Evolutionary conservation across 495 filamentous ascomycete genomes (phyloP), one percentile per base, ranked within the genome.

Genomic region (Thermothielavioides terrestris): DNA sequence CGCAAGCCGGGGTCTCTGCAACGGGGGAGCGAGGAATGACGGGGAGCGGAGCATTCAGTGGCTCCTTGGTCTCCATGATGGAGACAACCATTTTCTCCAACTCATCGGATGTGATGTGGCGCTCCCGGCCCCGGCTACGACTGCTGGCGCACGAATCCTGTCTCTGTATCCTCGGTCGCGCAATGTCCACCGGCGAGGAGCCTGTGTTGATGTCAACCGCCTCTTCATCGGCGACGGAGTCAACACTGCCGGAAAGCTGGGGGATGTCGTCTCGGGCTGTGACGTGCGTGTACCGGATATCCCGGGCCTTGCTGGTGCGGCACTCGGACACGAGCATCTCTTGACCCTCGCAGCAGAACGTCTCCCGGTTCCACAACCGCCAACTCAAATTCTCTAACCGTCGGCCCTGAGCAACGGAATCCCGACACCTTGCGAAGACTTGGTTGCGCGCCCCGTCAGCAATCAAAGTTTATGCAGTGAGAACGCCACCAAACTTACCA

Each of bases 351-450:
- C 90, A 94, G 70, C 92, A 97, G 56, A 99, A 92, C 8, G 89
- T 95, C 64, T 97, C 94, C 42, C 89, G 80, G 54, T 86, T 94
- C 91, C 90, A 99, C 54, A 99, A 71, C 50, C 92, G 76, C 92
- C 92, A 99, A 58, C 85, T 91, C 25, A 99, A 65, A 69, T 99
- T 99, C 64, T 97, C 94, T 51, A 96, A 73, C 60, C 92, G 77
- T 59, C 88, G 81, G 20, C 92, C 92, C 65, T 96, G 85, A 58
- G 95, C 89, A 62, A 99, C 83, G 49, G 90, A 91, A 54, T 92
- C 88, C 57, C 89, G 86, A 69, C 89, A 95, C 76, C 89, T 86
- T 2, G 89, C 91, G 64, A 99, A 97, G 25, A 97, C 90, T 94
- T n/a, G 61, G n/a, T n/a, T 23, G 42, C 32, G 27, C 42, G 21